These are phyloP conservation scores for Yamadazyma triangularis DNA, from an alignment of 1,139 yeast species.

Conservation along the genomic window DNA sequence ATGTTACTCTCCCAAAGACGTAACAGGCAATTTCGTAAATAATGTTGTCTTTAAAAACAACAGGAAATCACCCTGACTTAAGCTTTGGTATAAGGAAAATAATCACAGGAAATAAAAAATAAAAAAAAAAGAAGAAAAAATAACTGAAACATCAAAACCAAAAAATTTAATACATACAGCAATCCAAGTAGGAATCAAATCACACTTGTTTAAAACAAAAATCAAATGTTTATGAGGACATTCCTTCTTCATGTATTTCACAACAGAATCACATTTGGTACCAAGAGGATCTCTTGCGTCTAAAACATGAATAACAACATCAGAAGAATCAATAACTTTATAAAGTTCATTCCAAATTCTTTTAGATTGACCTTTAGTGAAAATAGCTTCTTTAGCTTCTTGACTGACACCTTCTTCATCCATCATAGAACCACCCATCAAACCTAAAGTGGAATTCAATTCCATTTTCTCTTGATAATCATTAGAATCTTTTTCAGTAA, in stretches of 20 bases:
- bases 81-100: constrained; percentile 40
- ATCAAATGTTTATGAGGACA: constrained; percentile 96
- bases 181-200: constrained; percentile 98
- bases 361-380: constrained; percentile 95
- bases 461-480: constrained; percentile 71
- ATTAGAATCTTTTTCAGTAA: constrained; percentile 55
- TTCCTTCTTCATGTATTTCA: constrained; percentile 87
- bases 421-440: constrained; percentile 66
- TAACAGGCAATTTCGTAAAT: constrained; percentile 75
- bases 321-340: constrained; percentile 93
- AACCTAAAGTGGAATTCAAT: constrained; percentile 67
- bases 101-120: background rate
- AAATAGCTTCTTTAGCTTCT: constrained; percentile 92
- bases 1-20: constrained; percentile 88
- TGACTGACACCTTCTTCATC: constrained; percentile 78
- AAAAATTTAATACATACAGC: constrained; percentile 98
- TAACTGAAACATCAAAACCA: no score
- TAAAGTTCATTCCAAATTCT: constrained; percentile 98
- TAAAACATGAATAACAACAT: constrained; percentile 90
- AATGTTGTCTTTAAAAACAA: constrained; percentile 14
- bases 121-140: constrained; percentile 11
- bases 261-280: constrained; percentile 90
- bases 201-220: constrained; percentile 94
- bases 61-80: constrained; percentile 66
- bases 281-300: constrained; percentile 98